Conservation (phyloP, 768 basidiomycete species). For the Pleurotus sapidus region DNA sequence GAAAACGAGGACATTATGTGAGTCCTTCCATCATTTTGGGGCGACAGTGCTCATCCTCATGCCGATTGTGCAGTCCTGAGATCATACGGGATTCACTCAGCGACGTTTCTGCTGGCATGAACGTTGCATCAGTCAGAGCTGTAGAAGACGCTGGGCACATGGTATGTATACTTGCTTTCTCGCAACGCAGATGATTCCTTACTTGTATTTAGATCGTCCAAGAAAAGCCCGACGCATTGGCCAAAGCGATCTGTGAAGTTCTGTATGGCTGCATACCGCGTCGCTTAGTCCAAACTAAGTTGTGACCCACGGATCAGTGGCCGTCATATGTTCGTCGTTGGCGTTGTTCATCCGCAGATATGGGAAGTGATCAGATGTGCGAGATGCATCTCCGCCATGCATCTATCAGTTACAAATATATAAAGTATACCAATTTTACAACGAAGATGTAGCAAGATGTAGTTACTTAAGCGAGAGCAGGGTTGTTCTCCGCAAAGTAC, state of each 20-base stretch:
- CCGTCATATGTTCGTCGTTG: too few relatives aligned
- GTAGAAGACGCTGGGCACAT: constrained; percentile 46
- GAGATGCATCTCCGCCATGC: too few relatives aligned
- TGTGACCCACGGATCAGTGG: too few relatives aligned
- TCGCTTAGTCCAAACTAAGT: too few relatives aligned
- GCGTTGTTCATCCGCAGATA: too few relatives aligned
- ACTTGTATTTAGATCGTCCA: constrained; percentile 34
- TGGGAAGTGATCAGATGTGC: too few relatives aligned
- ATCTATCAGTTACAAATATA: too few relatives aligned
- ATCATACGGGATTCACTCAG: constrained; percentile 41
- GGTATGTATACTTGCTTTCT: constrained; percentile 22
- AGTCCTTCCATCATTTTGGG: not conserved
- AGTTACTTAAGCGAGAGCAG: constrained; percentile 24
- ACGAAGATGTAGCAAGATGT: not conserved
- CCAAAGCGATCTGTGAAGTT: constrained; percentile 22
- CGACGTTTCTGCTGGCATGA: constrained; percentile 36
- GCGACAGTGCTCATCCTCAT: not conserved
- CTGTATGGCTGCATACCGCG: too few relatives aligned
- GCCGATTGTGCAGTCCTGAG: constrained; percentile 30
- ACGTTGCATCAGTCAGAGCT: constrained; percentile 38
- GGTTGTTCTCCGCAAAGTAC: constrained; percentile 50
- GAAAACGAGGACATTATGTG: constrained; percentile 1
- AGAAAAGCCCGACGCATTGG: constrained; percentile 38
- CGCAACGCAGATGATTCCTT: not conserved
- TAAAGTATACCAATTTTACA: too few relatives aligned